Conservation (phyloP, 306 rosid genomes). For the Glycine tomentella region DNA sequence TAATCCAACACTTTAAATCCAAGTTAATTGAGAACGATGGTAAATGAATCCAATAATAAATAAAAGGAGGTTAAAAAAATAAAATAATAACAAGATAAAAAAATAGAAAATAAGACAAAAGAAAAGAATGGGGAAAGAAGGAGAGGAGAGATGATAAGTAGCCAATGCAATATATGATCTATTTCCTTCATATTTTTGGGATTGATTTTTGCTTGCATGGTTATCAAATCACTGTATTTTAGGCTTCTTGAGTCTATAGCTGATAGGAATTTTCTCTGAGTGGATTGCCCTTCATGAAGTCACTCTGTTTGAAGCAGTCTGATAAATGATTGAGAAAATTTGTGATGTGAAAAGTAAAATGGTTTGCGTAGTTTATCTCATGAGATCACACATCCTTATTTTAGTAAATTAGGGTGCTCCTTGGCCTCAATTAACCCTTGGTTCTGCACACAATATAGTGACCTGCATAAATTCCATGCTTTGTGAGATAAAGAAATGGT, state of each 20-base stretch:
- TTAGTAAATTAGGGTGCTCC: background rate
- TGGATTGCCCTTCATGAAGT: too few species aligned
- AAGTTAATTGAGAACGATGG: too few species aligned
- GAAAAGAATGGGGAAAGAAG: too few species aligned
- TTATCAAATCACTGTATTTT: background rate
- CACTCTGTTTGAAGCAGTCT: background rate
- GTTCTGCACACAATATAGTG: background rate
- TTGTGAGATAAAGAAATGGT: background rate
- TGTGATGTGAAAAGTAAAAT: constrained; percentile 19
- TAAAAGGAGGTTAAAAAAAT: too few species aligned
- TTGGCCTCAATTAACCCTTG: background rate
- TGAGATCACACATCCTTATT: background rate
- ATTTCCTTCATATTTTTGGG: background rate
- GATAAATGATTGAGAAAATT: constrained; percentile 13
- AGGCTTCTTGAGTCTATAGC: background rate
- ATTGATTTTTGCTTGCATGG: background rate
- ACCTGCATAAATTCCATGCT: background rate
- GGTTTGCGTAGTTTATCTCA: background rate
- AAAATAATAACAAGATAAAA: too few species aligned
- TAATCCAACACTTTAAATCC: too few species aligned
- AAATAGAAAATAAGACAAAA: too few species aligned
- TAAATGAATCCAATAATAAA: too few species aligned
- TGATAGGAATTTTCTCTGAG: too few species aligned
- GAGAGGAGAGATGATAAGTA: constrained; percentile 33
- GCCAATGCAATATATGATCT: constrained; percentile 5